Conservation (phyloP, 2,329 filamentous ascomycete genomes). For the Seiridium cupressi region DNA sequence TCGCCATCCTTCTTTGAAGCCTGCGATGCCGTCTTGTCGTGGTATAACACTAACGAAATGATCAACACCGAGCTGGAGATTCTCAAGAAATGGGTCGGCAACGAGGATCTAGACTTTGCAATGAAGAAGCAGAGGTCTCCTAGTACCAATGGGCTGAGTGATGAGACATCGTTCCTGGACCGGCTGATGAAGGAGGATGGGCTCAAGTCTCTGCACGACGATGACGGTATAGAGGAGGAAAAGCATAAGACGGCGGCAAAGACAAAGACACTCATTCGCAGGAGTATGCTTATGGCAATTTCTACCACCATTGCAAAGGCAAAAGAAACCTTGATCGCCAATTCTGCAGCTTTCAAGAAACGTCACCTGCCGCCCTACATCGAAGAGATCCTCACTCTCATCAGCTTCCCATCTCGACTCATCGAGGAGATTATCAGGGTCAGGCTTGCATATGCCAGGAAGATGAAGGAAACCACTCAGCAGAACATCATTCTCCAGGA, state of each 20-base stretch:
- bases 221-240: conserved; percentile 58
- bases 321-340: conserved; percentile 85
- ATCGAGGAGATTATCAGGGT: conserved; percentile 97
- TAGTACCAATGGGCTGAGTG: conserved; percentile 70
- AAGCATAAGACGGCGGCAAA: conserved; percentile 32
- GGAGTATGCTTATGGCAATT: conserved; percentile 82
- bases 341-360: conserved; percentile 79
- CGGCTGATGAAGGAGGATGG: conserved; percentile 94
- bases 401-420: conserved; percentile 94
- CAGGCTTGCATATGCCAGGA: conserved; percentile 85
- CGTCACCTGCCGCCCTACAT: conserved; percentile 94
- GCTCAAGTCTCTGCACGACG: conserved; percentile 84
- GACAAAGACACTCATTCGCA: conserved; percentile 40
- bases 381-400: conserved; percentile 90
- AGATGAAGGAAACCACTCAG: conserved; percentile 92
- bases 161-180: conserved; percentile 93
- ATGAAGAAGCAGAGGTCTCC: conserved; percentile 69
- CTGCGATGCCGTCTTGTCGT: conserved; percentile 85
- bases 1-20: conserved; percentile 78
- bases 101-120: conserved; percentile 88
- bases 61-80: conserved; percentile 94
- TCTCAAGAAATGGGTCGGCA: conserved; percentile 94
- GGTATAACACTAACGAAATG: conserved; percentile 95
- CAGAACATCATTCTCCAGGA: conserved; percentile 93
- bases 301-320: conserved; percentile 88